These are phyloP conservation scores for Solanum chmielewskii DNA, from an alignment of 257 asterid species.

Conservation along the genomic window DNA sequence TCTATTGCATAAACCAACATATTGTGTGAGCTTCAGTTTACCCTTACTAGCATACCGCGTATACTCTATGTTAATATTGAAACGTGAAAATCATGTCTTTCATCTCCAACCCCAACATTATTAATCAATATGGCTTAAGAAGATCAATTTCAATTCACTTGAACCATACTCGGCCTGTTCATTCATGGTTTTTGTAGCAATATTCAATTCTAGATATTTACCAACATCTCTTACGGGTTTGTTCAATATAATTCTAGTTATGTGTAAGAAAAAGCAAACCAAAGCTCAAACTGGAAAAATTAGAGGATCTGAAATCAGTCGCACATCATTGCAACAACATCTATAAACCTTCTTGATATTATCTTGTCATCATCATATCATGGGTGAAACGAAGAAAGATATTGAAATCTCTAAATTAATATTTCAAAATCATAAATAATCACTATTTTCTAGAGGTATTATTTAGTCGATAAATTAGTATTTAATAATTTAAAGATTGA, in stretches of 20 bases:
- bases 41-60: too few relatives aligned
- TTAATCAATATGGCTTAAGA: too few relatives aligned
- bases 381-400: not conserved
- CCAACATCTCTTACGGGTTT: not conserved
- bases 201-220: not conserved
- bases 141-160: not conserved
- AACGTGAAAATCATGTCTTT: too few relatives aligned
- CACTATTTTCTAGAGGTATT: too few relatives aligned
- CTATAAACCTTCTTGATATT: not conserved
- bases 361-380: not conserved
- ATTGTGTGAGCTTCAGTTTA: too few relatives aligned
- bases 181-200: not conserved
- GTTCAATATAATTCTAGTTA: not conserved
- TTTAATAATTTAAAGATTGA: too few relatives aligned
- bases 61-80: too few relatives aligned
- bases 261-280: not conserved
- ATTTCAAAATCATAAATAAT: too few relatives aligned
- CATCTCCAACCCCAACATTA: too few relatives aligned
- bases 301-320: not conserved
- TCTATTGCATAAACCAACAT: too few relatives aligned
- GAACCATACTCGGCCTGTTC: not conserved
- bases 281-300: too few relatives aligned
- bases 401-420: not conserved
- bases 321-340: not conserved
- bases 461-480: too few relatives aligned